phyloP scores from a whole-genome alignment of 2,329 filamentous ascomycete species.

The Lecanicillium sp. region DNA sequence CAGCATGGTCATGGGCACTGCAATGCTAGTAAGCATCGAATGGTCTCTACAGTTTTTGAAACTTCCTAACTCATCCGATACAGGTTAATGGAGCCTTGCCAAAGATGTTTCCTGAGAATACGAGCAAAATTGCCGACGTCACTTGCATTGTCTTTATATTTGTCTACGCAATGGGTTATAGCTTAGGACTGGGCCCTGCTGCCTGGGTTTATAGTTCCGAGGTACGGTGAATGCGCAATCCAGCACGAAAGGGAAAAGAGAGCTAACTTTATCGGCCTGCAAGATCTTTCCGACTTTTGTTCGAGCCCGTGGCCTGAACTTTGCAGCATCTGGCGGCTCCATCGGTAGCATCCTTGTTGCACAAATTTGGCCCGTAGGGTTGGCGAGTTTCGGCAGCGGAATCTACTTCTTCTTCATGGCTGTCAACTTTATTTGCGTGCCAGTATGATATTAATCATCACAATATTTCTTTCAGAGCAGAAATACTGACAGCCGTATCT shows the following conservation, averaged over 20 bases:
- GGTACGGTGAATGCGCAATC: constrained; percentile 20
- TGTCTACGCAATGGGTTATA: constrained; percentile 49
- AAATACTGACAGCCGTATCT: not conserved
- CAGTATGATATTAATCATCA: constrained; percentile 20
- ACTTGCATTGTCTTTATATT: constrained; percentile 48
- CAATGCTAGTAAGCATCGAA: constrained; percentile 36
- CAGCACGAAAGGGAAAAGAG: no score
- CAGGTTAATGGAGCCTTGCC: constrained; percentile 48
- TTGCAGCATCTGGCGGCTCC: constrained; percentile 45
- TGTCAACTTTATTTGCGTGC: constrained; percentile 38
- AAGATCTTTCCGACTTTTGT: constrained; percentile 51
- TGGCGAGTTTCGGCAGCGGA: constrained; percentile 38
- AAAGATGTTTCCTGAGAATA: constrained; percentile 39
- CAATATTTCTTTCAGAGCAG: not conserved
- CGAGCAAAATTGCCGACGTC: constrained; percentile 38
- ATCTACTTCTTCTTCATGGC: constrained; percentile 52
- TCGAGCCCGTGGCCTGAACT: constrained; percentile 47
- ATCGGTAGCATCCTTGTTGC: constrained; percentile 46
- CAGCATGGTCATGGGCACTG: constrained; percentile 42
- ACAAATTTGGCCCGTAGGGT: constrained; percentile 47
- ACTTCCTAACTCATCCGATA: not conserved
- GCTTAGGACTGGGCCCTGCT: constrained; percentile 47
- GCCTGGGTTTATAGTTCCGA: constrained; percentile 54
- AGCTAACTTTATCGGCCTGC: no score
- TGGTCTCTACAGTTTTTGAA: not conserved